A percentile compares a stretch with the other conserved stretches of the same genome.
phyloP scores from a whole-genome alignment of 371 early-diverging fungal genomes.

The Vavraia culicis region DNA sequence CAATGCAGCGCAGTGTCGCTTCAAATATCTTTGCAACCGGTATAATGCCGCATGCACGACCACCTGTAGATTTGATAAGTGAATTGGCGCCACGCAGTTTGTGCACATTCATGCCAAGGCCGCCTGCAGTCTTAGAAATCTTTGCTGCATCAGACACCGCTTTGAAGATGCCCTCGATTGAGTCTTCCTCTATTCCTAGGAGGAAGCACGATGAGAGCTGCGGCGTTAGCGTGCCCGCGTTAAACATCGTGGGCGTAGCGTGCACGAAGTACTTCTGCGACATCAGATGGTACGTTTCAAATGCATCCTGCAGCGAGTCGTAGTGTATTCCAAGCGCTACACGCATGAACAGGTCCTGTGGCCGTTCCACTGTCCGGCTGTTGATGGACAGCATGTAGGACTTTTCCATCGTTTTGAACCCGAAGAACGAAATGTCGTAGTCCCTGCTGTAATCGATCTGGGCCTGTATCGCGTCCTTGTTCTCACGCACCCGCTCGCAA shows the following conservation, averaged over 20 bases:
- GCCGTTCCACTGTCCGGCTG: slow-evolving; percentile 67
- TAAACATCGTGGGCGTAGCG: slow-evolving; percentile 90
- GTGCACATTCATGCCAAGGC: slow-evolving; percentile 83
- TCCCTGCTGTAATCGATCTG: slow-evolving; percentile 81
- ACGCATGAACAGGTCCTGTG: slow-evolving; percentile 96
- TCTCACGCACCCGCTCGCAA: slow-evolving; percentile 50
- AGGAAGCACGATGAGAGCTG: slow-evolving; percentile 88
- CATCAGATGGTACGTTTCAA: slow-evolving; percentile 83
- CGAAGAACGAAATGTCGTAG: slow-evolving; percentile 84
- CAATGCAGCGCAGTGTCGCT: slow-evolving; percentile 86
- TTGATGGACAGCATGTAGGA: slow-evolving; percentile 66
- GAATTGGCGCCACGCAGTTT: slow-evolving; percentile 70
- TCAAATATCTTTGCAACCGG: slow-evolving; percentile 93
- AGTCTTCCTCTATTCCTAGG: slow-evolving; percentile 58
- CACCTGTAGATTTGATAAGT: slow-evolving; percentile 85
- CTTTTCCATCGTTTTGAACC: slow-evolving; percentile 85
- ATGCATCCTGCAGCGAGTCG: slow-evolving; percentile 64
- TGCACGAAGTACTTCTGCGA: slow-evolving; percentile 81
- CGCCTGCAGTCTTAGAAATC: slow-evolving; percentile 91
- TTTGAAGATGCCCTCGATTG: slow-evolving; percentile 89
- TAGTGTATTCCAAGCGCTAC: slow-evolving; percentile 87
- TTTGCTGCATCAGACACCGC: slow-evolving; percentile 81
- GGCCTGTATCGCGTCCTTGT: slow-evolving; percentile 61
- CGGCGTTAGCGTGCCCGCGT: slow-evolving; percentile 76
- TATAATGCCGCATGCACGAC: slow-evolving; percentile 80